Conservation (phyloP, 2,329 filamentous ascomycete genomes). For the Xylariaceae sp. region DNA sequence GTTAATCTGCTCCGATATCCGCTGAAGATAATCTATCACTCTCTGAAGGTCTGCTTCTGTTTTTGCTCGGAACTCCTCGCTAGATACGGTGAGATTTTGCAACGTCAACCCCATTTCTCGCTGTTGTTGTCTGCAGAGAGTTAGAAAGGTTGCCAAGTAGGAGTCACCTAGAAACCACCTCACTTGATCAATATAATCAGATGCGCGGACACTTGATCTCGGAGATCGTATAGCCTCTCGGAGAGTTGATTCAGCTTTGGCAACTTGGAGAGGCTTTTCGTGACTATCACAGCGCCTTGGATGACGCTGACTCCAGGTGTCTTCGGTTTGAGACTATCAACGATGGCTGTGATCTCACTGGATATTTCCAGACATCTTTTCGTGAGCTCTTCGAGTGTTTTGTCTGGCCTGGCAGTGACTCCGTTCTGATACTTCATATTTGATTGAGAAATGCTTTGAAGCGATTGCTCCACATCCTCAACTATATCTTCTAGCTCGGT, state of each 20-base stretch:
- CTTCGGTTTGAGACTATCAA: neutral
- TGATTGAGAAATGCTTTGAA: neutral
- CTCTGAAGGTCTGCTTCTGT: neutral
- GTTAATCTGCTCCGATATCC: neutral
- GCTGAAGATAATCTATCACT: neutral
- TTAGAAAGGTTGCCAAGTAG: neutral
- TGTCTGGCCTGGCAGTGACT: neutral
- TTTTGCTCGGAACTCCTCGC: neutral
- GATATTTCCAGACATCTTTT: neutral
- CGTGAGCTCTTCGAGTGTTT: neutral
- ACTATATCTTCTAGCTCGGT: neutral
- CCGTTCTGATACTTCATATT: neutral
- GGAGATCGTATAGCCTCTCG: neutral
- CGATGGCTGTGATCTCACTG: neutral
- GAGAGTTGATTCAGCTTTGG: neutral
- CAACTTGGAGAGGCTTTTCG: neutral
- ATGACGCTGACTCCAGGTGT: neutral
- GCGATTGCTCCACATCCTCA: neutral
- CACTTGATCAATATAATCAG: neutral
- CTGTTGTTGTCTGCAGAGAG: neutral
- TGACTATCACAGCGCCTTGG: neutral
- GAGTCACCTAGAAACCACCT: neutral
- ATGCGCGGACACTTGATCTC: constrained; percentile 1
- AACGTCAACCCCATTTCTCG: neutral
- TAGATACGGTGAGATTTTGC: neutral